Base-by-base conservation (phyloP, 2,329 filamentous ascomycete species). In the Alternaria triticina region DNA sequence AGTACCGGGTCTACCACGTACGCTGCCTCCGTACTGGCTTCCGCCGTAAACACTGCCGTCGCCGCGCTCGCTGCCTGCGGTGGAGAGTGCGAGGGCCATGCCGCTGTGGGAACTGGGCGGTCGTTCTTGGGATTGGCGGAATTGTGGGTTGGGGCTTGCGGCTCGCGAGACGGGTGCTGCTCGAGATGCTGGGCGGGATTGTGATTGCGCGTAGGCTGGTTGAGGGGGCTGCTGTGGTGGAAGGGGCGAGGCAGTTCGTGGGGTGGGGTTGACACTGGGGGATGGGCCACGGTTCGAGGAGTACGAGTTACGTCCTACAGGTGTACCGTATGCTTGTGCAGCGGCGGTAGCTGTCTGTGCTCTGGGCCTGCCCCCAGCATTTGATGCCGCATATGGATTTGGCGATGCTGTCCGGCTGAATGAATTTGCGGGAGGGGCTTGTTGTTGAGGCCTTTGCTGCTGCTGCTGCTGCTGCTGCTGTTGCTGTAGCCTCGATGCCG, bases 361-460 rank as follows among this genome's bases (percentile, higher is more conserved):
- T 33, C 78, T 73, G 40, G 77, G 77, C 23, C 77, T 70, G 6
- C 70, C 63, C 28, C 71, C 70, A 20, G 74, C 72, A 55, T 70
- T 74, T 5, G 75, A 77, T 51, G 70, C 74, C 43, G 77, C 83
- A 72, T 91, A 91, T 1, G 89, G 88, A 63, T 90, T 91, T 0
- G 90, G 90, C 4, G 89, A 91, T 28, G 68, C 68, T 57, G 73
- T 65, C 20, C 70, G 62, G 30, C 61, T 67, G 52, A 61, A 68
- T 22, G 57, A 67, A n/a, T 60, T 40, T 40, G 62, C 55, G 25
- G 68, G 63, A 45, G 68, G 36, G 36, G 62, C 51, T 46, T 57
- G 58, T 49, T 54, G 56, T 50, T 59, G 56, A 23, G 40, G 23
- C 25, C 49, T 49, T 44, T 51, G 56, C 43, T 58, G 55, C 22